Evolutionary conservation across 2,329 filamentous ascomycete species (phyloP).

Genomic region (Fusarium haematococcum): DNA sequence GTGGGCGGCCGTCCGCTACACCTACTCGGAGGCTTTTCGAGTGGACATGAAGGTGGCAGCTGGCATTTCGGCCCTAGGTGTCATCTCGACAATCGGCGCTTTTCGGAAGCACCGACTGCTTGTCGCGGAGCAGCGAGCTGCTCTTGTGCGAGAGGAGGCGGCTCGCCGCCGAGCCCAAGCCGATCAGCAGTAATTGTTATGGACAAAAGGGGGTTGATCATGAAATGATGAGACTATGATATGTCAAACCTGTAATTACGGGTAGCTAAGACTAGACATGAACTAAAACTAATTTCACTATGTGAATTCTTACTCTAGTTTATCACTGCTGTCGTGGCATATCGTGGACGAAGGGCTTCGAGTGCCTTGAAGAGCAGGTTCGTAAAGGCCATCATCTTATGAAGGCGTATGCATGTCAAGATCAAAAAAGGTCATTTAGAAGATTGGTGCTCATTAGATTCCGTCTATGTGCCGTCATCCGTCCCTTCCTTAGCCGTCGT

Average conservation of each 20-base stretch:
- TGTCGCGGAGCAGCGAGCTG: slow-evolving; percentile 36
- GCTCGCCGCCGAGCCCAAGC: slow-evolving; percentile 26
- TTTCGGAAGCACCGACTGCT: slow-evolving; percentile 47
- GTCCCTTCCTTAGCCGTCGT: slow-evolving; percentile 35
- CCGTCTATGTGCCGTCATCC: slow-evolving; percentile 46
- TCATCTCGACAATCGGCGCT: slow-evolving; percentile 55
- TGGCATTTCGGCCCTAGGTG: slow-evolving; percentile 54
- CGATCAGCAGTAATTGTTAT: background rate
- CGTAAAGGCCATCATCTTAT: background rate
- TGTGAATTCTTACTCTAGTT: background rate
- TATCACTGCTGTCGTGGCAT: background rate
- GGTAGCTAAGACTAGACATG: background rate
- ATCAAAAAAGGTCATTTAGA: background rate
- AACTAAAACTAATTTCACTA: background rate
- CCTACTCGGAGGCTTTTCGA: slow-evolving; percentile 59
- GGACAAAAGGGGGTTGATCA: background rate
- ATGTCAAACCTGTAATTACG: background rate
- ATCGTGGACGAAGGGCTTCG: background rate
- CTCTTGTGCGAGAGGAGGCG: slow-evolving; percentile 28
- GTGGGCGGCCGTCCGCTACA: slow-evolving; percentile 48
- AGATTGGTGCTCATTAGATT: slow-evolving; percentile 48
- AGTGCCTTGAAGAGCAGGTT: background rate
- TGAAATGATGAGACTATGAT: background rate
- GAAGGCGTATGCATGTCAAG: background rate
- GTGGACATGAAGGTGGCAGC: slow-evolving; percentile 61